phyloP scores from a whole-genome alignment of 2,329 filamentous ascomycete species.

The Xylaria polymorpha region DNA sequence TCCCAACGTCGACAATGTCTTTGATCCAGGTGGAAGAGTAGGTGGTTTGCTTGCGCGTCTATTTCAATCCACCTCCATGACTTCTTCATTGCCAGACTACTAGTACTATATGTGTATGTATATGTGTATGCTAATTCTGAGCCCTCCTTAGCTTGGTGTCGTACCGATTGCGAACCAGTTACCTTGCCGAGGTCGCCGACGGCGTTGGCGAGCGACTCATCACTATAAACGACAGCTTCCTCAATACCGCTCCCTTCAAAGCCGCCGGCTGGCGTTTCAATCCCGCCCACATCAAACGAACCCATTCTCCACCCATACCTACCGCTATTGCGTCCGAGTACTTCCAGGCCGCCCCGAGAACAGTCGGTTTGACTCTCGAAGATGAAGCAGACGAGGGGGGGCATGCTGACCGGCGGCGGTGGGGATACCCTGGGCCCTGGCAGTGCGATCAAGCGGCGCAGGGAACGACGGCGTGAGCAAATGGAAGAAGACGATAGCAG shows the following conservation, averaged over 20 bases:
- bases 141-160: slow-evolving; percentile 72
- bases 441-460: slow-evolving; percentile 73
- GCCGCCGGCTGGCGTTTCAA: slow-evolving; percentile 83
- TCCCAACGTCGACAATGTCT: slow-evolving; percentile 42
- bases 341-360: slow-evolving; percentile 76
- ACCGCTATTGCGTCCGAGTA: slow-evolving; percentile 86
- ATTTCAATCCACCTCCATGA: neutral
- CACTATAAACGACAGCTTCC: slow-evolving; percentile 80
- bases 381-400: slow-evolving; percentile 79
- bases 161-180: slow-evolving; percentile 83
- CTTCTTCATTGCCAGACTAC: neutral
- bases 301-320: slow-evolving; percentile 86
- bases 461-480: slow-evolving; percentile 73
- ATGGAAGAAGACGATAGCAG: slow-evolving; percentile 88
- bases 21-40: slow-evolving; percentile 50
- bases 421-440: slow-evolving; percentile 76
- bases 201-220: slow-evolving; percentile 87
- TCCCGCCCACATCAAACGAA: slow-evolving; percentile 80
- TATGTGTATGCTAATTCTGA: slow-evolving; percentile 38
- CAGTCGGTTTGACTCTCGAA: slow-evolving; percentile 71
- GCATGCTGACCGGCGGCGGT: slow-evolving; percentile 75
- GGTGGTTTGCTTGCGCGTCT: slow-evolving; percentile 17
- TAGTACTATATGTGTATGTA: slow-evolving; percentile 16
- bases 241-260: slow-evolving; percentile 85
- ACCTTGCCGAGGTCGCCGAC: slow-evolving; percentile 82